Percentiles rank a stretch among this genome's conserved stretches.
These are phyloP conservation scores for Termitomyces sp. DNA, from an alignment of 768 basidiomycete species.

Conservation along the genomic window DNA sequence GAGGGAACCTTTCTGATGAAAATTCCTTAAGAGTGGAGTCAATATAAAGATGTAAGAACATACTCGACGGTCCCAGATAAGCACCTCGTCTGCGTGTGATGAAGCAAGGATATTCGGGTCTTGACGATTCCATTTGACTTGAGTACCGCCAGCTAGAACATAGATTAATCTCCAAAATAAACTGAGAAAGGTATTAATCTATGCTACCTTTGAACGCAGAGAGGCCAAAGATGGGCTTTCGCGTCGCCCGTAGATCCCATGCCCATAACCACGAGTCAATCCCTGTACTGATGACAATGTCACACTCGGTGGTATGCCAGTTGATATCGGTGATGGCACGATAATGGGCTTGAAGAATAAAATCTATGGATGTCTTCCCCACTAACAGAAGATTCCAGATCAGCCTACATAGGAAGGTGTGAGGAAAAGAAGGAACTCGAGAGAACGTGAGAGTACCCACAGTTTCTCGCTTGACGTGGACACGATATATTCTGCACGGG, in stretches of 20 bases:
- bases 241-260: slow-evolving; percentile 79
- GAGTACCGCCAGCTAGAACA: slow-evolving; percentile 77
- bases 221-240: slow-evolving; percentile 73
- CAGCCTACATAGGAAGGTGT: slow-evolving; percentile 38
- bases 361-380: slow-evolving; percentile 77
- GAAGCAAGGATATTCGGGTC: slow-evolving; percentile 87
- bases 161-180: background rate
- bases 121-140: slow-evolving; percentile 95
- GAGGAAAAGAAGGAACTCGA: background rate
- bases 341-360: slow-evolving; percentile 84
- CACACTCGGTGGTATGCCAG: slow-evolving; percentile 86
- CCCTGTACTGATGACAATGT: slow-evolving; percentile 83
- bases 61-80: slow-evolving; percentile 94
- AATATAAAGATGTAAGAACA: slow-evolving; percentile 18
- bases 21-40: background rate
- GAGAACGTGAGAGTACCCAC: slow-evolving; percentile 32
- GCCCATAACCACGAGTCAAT: slow-evolving; percentile 94
- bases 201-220: slow-evolving; percentile 40
- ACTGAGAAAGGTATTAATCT: background rate
- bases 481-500: slow-evolving; percentile 74
- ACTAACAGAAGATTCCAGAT: slow-evolving; percentile 89
- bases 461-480: slow-evolving; percentile 88
- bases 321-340: slow-evolving; percentile 98
- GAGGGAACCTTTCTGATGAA: slow-evolving; percentile 76
- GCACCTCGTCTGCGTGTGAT: slow-evolving; percentile 78